A percentile compares a stretch with the other conserved stretches of the same genome.
These are phyloP conservation scores for Diphasiastrum complanatum DNA, from an alignment of 83 land plant genomes.

Conservation along the genomic window DNA sequence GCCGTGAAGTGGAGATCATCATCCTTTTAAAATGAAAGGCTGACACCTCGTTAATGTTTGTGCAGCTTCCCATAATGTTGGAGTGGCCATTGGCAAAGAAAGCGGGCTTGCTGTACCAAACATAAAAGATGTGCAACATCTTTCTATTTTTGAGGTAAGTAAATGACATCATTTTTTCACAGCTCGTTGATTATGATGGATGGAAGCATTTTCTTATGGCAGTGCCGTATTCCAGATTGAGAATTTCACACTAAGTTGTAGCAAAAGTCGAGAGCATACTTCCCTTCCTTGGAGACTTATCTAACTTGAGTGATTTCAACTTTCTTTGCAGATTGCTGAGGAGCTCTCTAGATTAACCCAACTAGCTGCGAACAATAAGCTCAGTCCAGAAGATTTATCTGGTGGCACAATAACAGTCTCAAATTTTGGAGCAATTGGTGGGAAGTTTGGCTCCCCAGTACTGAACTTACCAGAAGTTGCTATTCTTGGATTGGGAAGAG, in stretches of 20 bases:
- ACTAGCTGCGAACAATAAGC: constrained; percentile 60
- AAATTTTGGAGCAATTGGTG: constrained; percentile 96
- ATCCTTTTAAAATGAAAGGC: neutral
- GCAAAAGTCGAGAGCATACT: neutral
- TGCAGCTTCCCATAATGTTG: constrained; percentile 87
- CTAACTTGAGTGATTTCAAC: neutral
- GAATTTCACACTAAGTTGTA: neutral
- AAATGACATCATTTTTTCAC: neutral
- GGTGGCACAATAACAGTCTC: constrained; percentile 90
- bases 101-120: constrained; percentile 91
- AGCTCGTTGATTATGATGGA: neutral
- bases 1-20: neutral
- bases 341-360: constrained; percentile 68
- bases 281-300: neutral
- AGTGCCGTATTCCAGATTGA: neutral
- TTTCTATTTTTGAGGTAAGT: constrained; percentile 78
- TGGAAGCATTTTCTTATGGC: constrained; percentile 1
- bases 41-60: neutral
- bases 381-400: constrained; percentile 58
- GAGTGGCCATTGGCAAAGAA: constrained; percentile 88
- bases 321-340: constrained; percentile 62
- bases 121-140: constrained; percentile 82
- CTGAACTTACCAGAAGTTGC: constrained; percentile 84
- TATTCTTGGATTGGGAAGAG: constrained; percentile 84
- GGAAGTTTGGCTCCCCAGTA: constrained; percentile 84